phyloP scores from a whole-genome alignment of 2,329 filamentous ascomycete genomes.

The Epichloe festucae region DNA sequence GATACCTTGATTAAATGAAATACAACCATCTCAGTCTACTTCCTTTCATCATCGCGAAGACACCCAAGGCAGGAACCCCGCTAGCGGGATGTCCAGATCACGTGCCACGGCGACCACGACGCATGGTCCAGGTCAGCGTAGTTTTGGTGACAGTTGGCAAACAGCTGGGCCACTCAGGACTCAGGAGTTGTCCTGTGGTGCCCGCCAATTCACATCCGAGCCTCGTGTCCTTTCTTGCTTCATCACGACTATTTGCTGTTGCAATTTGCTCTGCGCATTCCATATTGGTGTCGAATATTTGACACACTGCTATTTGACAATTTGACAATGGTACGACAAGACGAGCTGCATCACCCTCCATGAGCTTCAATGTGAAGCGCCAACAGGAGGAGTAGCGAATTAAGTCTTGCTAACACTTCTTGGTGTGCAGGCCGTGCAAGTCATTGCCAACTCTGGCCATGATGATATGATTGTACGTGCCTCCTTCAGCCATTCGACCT shows the following conservation, averaged over 20 bases:
- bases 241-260: background rate
- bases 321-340: conserved; percentile 4
- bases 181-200: background rate
- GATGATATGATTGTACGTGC: conserved; percentile 98
- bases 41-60: background rate
- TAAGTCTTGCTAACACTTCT: conserved; percentile 12
- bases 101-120: background rate
- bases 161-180: background rate
- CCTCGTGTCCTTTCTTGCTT: background rate
- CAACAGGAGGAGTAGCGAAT: background rate
- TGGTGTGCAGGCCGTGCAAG: conserved; percentile 25
- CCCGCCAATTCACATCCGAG: background rate
- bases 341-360: background rate
- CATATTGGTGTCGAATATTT: background rate
- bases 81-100: background rate
- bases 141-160: conserved; percentile 2
- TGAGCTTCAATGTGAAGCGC: too few species aligned
- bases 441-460: conserved; percentile 45
- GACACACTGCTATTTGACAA: background rate
- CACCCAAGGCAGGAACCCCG: background rate
- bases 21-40: too few species aligned
- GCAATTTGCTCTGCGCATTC: background rate
- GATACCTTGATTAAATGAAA: too few species aligned
- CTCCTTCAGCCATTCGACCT: background rate
- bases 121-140: background rate